Percentiles rank a stretch among this genome's conserved stretches.
Conservation (phyloP, 2,329 filamentous ascomycete genomes). For the Fusarium clavum region DNA sequence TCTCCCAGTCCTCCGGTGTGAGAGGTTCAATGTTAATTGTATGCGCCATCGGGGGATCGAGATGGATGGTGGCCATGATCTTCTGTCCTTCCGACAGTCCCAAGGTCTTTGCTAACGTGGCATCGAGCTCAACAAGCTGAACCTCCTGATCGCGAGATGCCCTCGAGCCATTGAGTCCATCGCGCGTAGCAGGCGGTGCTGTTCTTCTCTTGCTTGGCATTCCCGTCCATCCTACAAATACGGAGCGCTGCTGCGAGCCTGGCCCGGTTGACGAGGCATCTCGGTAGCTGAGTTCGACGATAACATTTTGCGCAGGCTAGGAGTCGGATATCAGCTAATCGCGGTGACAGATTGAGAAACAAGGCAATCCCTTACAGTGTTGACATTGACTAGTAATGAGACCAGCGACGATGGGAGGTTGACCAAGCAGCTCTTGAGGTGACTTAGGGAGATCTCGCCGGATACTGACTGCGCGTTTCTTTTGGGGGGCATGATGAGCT, state of each 20-base stretch:
- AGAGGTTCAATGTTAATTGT: conserved; percentile 97
- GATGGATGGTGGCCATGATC: conserved; percentile 77
- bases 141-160: conserved; percentile 79
- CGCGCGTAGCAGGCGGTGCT: conserved; percentile 77
- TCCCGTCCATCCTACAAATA: conserved; percentile 96
- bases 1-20: conserved; percentile 97
- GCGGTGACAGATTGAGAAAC: background rate
- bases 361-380: conserved; percentile 73
- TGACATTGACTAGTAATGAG: conserved; percentile 85
- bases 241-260: conserved; percentile 69
- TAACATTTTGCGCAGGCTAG: conserved; percentile 92
- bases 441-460: conserved; percentile 86
- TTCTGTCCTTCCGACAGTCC: conserved; percentile 86
- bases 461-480: conserved; percentile 72
- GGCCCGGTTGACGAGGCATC: conserved; percentile 62
- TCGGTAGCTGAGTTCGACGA: conserved; percentile 87
- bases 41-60: conserved; percentile 90
- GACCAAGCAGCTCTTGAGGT: conserved; percentile 93
- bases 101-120: conserved; percentile 80
- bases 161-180: conserved; percentile 73
- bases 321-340: conserved; percentile 18
- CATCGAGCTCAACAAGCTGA: conserved; percentile 85
- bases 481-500: conserved; percentile 58
- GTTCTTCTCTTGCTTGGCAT: conserved; percentile 93
- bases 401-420: conserved; percentile 90